Evolutionary conservation across 495 filamentous ascomycete species (phyloP), one percentile per base, ranked within the genome.

Genomic region (Aspergillus panamensis): DNA sequence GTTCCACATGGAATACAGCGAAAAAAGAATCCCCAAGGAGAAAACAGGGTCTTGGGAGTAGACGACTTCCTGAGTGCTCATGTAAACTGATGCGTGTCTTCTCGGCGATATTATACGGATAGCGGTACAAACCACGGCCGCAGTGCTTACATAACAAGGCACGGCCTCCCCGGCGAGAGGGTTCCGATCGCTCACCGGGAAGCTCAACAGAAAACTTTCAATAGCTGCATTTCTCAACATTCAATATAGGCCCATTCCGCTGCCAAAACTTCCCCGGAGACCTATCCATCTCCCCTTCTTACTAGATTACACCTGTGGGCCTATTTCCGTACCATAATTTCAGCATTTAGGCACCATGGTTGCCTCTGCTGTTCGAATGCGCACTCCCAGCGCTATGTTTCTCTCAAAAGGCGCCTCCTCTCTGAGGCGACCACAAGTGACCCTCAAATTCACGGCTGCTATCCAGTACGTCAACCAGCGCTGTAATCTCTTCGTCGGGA

Each of bases 131-230:
- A 30, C 62, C 62, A 60, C 3, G 30, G 13, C 42, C 55, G 60
- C 48, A 35, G 29, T 30, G 49, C 48, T 66, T 56, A 73, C 59
- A 35, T 71, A 64, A 67, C 19, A 55, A 47, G 64, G 51, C 60
- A 62, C 62, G 62, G 63, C 65, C 64, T 59, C 59, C 51, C 62
- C 62, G 62, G 59, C 48, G 59, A 59, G 43, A 44, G 31, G 44
- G 53, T 56, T 62, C 65, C 65, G 65, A 62, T 64, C 53, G 56
- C 66, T 75, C 72, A 75, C 72, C 72, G 72, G 62, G 57, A 64
- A 69, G 66, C 74, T 73, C 71, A 77, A 78, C 73, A 74, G 70
- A 75, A 78, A 77, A 74, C 68, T 76, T 76, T 69, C 68, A 65
- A 42, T 59, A 60, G 60, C 61, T 56, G 60, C 60, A 58, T 54